Conservation (phyloP, 1,139 yeast genomes). For the Protomyces macrosporus region DNA sequence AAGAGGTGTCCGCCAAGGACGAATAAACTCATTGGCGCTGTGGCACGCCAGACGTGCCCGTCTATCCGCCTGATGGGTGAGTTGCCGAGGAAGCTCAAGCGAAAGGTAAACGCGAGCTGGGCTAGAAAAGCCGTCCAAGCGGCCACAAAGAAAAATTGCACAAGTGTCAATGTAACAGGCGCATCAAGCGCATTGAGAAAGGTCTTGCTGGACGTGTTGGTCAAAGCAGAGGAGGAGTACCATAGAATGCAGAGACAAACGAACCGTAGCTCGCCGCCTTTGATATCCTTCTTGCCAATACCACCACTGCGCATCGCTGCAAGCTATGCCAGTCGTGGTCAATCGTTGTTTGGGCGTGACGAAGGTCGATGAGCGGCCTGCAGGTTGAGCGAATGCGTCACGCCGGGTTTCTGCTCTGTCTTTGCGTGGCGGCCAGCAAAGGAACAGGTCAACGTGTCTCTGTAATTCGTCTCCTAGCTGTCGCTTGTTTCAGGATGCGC, state of each 20-base stretch:
- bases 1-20: slow-evolving; percentile 88
- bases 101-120: slow-evolving; percentile 36
- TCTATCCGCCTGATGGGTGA: slow-evolving; percentile 45
- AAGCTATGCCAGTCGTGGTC: background rate
- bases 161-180: slow-evolving; percentile 80
- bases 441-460: too few species aligned
- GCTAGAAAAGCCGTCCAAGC: slow-evolving; percentile 36
- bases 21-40: slow-evolving; percentile 88
- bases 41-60: slow-evolving; percentile 47
- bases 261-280: slow-evolving; percentile 33
- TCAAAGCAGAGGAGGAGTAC: slow-evolving; percentile 76
- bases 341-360: too few species aligned
- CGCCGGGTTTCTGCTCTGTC: too few species aligned
- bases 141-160: slow-evolving; percentile 72
- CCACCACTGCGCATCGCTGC: background rate
- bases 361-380: too few species aligned
- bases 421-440: too few species aligned
- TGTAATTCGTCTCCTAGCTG: too few species aligned
- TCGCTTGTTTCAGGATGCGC: too few species aligned
- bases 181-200: slow-evolving; percentile 63
- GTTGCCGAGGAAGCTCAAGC: slow-evolving; percentile 39
- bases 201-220: slow-evolving; percentile 73
- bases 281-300: background rate
- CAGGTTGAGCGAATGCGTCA: too few species aligned
- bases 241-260: slow-evolving; percentile 58